Conservation (phyloP, 345 rosid species). For the Gynandropsis gynandra region DNA sequence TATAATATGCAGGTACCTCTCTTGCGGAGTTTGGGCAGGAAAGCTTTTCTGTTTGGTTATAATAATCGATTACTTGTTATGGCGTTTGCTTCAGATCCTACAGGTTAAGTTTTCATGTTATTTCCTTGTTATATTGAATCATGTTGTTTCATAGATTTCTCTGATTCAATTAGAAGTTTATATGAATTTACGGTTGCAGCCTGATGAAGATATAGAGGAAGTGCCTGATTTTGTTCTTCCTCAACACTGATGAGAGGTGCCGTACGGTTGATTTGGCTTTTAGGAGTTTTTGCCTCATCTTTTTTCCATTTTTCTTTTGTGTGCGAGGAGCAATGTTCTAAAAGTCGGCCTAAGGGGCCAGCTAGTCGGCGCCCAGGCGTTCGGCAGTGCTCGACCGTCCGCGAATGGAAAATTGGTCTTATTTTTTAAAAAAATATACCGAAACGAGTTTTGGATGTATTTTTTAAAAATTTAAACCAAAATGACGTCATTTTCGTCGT, state of each 20-base stretch:
- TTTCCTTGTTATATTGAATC: neutral
- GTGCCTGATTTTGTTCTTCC: conserved; percentile 45
- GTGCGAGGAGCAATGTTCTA: no score
- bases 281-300: no score
- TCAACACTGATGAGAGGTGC: conserved; percentile 5
- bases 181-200: conserved; percentile 31
- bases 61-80: conserved; percentile 73
- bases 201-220: conserved; percentile 66
- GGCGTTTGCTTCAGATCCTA: conserved; percentile 51
- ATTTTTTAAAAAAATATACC: no score
- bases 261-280: no score
- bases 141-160: neutral
- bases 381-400: no score
- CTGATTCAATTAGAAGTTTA: neutral
- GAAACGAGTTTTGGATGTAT: no score
- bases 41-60: conserved; percentile 88
- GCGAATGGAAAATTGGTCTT: no score
- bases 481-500: no score
- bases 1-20: conserved; percentile 72
- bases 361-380: no score
- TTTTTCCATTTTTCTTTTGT: no score
- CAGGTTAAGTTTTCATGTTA: conserved; percentile 38
- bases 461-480: no score
- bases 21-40: conserved; percentile 96
- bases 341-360: no score